phyloP scores from a whole-genome alignment of 2,329 filamentous ascomycete species.

The Byssothecium circinans region DNA sequence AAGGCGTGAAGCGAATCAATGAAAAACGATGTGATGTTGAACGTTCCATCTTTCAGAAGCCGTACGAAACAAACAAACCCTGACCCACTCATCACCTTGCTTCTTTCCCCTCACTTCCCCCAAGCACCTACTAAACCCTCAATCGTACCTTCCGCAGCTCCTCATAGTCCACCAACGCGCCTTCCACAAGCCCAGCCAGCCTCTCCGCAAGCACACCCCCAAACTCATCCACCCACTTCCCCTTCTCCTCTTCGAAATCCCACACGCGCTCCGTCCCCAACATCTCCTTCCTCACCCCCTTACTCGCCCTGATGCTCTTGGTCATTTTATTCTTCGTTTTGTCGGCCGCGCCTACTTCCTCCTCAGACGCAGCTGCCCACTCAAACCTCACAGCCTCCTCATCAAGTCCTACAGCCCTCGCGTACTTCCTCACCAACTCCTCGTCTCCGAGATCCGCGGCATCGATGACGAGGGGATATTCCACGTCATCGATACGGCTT shows the following conservation, averaged over 20 bases:
- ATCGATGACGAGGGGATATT: conserved; percentile 21
- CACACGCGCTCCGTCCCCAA: conserved; percentile 2
- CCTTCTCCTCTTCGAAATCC: conserved; percentile 10
- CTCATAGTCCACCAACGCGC: conserved; percentile 20
- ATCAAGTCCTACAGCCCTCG: conserved; percentile 16
- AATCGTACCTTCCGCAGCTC: conserved; percentile 16
- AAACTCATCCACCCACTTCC: conserved; percentile 22
- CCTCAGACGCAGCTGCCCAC: conserved; percentile 13
- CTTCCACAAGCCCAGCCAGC: conserved; percentile 12
- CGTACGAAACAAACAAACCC: no score
- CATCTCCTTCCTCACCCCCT: conserved; percentile 17
- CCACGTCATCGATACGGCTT: conserved; percentile 1
- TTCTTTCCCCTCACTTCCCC: no score
- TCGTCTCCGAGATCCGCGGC: conserved; percentile 16
- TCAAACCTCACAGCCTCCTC: conserved; percentile 7
- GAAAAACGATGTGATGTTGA: no score
- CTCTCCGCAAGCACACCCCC: conserved; percentile 14
- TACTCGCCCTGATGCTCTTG: conserved; percentile 21
- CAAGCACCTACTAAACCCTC: not conserved
- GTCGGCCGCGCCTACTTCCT: conserved; percentile 8
- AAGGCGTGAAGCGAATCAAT: no score
- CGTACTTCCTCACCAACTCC: conserved; percentile 17
- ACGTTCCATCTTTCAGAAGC: no score
- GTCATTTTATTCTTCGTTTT: conserved; percentile 19
- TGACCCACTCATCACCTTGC: no score